phyloP scores from a whole-genome alignment of 2,329 filamentous ascomycete species.

The Aspergillus intermedius region DNA sequence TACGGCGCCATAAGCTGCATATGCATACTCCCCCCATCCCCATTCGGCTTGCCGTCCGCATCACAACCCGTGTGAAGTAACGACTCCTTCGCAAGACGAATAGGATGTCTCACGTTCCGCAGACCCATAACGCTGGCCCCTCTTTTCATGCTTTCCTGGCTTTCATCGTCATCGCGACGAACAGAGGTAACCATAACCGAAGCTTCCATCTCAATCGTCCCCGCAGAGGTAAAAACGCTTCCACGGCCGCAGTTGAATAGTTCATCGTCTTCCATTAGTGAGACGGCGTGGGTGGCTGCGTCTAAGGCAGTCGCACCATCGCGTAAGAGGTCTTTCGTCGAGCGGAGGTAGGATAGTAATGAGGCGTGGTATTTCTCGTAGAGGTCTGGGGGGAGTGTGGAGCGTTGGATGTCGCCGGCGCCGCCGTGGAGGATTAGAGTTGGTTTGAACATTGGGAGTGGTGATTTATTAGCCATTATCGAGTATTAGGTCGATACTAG shows the following conservation, averaged over 20 bases:
- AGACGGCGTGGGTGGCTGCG: conserved; percentile 67
- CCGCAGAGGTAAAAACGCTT: conserved; percentile 78
- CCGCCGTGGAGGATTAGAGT: conserved; percentile 66
- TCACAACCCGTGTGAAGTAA: conserved; percentile 48
- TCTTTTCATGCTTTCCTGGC: conserved; percentile 57
- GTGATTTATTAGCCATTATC: not conserved
- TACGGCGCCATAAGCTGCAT: conserved; percentile 61
- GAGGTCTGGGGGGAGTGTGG: conserved; percentile 52
- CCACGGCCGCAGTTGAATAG: conserved; percentile 81
- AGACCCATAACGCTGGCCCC: conserved; percentile 72
- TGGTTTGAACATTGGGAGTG: conserved; percentile 37
- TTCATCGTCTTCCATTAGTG: conserved; percentile 67
- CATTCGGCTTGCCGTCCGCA: conserved; percentile 52
- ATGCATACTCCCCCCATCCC: conserved; percentile 45
- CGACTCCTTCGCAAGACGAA: conserved; percentile 65
- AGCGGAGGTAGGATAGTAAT: conserved; percentile 55
- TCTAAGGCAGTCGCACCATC: conserved; percentile 58
- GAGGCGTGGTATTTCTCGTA: conserved; percentile 55
- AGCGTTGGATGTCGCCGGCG: conserved; percentile 61
- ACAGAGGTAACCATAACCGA: conserved; percentile 70
- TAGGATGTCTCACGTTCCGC: conserved; percentile 68
- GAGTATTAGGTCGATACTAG: not conserved
- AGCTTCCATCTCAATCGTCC: conserved; percentile 78
- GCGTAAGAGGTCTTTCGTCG: conserved; percentile 36
- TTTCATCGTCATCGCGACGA: conserved; percentile 3